Evolutionary conservation across 1,139 yeast genomes (phyloP).

Genomic region (Hemisphaericaspora xylofermentans): DNA sequence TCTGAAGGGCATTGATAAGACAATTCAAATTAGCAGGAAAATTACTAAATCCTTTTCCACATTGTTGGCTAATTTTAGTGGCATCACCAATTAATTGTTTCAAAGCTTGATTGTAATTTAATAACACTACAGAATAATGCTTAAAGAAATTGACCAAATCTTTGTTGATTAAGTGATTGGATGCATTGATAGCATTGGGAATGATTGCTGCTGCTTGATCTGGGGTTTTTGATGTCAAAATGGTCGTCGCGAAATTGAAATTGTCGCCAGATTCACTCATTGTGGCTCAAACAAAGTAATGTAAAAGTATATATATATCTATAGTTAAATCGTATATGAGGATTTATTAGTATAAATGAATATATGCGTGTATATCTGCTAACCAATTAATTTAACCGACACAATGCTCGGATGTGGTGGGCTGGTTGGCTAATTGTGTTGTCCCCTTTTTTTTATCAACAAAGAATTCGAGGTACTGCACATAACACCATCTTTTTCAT

Average conservation of each 20-base stretch:
- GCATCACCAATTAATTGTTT: slow-evolving; percentile 40
- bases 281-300: no score
- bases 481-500: no score
- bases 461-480: no score
- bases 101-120: slow-evolving; percentile 51
- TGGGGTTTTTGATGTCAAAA: slow-evolving; percentile 45
- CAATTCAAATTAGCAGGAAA: slow-evolving; percentile 58
- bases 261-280: slow-evolving; percentile 1
- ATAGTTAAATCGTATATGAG: no score
- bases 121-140: slow-evolving; percentile 48
- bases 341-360: no score
- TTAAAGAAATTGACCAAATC: slow-evolving; percentile 57
- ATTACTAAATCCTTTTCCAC: slow-evolving; percentile 50
- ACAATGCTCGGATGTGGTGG: no score
- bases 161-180: slow-evolving; percentile 22
- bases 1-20: slow-evolving; percentile 49
- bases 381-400: no score
- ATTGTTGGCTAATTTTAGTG: slow-evolving; percentile 15
- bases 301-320: no score
- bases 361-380: no score
- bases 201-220: slow-evolving; percentile 42
- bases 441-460: no score
- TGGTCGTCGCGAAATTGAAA: slow-evolving; percentile 37
- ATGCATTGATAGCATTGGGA: slow-evolving; percentile 31
- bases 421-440: no score